Base-by-base conservation (phyloP, 305 asterid genomes). In the Fraxinus nigra region DNA sequence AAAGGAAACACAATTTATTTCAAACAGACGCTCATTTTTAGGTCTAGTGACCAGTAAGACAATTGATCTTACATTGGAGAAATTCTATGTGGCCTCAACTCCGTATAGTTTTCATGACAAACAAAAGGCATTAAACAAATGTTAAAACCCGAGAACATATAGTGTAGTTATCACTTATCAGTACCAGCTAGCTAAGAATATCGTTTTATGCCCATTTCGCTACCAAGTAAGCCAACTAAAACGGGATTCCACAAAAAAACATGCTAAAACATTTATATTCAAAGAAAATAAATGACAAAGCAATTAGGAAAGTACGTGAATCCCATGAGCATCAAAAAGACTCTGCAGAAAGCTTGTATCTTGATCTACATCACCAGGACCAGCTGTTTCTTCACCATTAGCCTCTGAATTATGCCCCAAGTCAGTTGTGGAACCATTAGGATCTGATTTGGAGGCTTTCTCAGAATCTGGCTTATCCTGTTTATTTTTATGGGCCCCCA, bases 291-390 rank as follows among this genome's bases (percentile, higher is more conserved):
- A 51, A 73, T 26, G 80, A 63, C 20, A 48, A 54, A 70, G 83
- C 48, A 81, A 75, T 16, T 37, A 56, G 79, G 76, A 84, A 82
- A 95, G 92, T 85, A 94, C 98, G 83, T 94, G 98, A 84, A 94
- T 92, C 76, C 97, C 97, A 74, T 94, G 92, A 59, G 93, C 91
- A 77, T 88, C 93, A 85, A 94, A 94, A 84, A 94, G 98, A 86
- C 87, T 83, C 90, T 84, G 92, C 84, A 94, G 85, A 77, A 94
- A 84, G 87, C 84, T 90, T 5, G 92, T 86, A 83, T 93, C 98
- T 83, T 88, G 97, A 76, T 93, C 95, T 22, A 80, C 84, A 81
- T 88, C 85, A 67, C 78, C 87, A 75, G 72, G 76, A 80, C 72
- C 72, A 56, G 82, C 89, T 32, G 77, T 84, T 56, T 80, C 90